Evolutionary conservation across 2,329 filamentous ascomycete genomes (phyloP), one percentile per base, ranked within the genome.

Genomic region (Paracorniculantispora psalliotae): DNA sequence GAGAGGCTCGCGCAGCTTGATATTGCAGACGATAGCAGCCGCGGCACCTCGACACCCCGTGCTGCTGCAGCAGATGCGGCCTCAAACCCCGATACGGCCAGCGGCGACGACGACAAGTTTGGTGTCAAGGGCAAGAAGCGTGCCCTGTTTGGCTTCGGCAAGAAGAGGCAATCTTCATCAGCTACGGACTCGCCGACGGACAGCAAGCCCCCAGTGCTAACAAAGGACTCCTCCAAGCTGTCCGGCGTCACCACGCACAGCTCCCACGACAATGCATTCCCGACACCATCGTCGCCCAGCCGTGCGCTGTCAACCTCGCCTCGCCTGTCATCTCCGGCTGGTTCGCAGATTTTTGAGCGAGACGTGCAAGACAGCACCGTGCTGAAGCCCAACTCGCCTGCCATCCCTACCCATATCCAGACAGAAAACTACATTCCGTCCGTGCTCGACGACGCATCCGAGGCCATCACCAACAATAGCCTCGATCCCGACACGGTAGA

Each of bases 341-440:
- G 82, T 28, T 88, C 85, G 4, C 85, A 88, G 66, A 97, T 97
- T 67, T 97, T 97, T 70, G 93, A 97, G 77, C 89, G 93, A 68
- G 91, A 92, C 71, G 93, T 97, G 25, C 93, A 97, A 73, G 92
- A 97, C 68, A 84, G 84, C 67, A 78, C 83, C 30, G 68, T 82
- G 3, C 74, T 85, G n/a, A 77, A 82, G 43, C 88, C 91, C 61
- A 86, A 82, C 62, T 93, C 90, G 3, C 87, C 90, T 1, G 90
- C 91, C n/a, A 94, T 97, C 62, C 93, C 93, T 3, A 87, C 90
- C 8, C 93, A 97, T 69, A 96, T 97, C 67, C 86, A 92, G 67
- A 96, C 91, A 8, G 93, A 97, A 72, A 92, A 97, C 75, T 85
- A 92, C 70, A 97, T 97, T 65, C 93, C 93, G 8, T 84, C 93